Evolutionary conservation across 2,329 filamentous ascomycete species (phyloP), one percentile per base, ranked within the genome.

Genomic region (Cordyceps fumosorosea): DNA sequence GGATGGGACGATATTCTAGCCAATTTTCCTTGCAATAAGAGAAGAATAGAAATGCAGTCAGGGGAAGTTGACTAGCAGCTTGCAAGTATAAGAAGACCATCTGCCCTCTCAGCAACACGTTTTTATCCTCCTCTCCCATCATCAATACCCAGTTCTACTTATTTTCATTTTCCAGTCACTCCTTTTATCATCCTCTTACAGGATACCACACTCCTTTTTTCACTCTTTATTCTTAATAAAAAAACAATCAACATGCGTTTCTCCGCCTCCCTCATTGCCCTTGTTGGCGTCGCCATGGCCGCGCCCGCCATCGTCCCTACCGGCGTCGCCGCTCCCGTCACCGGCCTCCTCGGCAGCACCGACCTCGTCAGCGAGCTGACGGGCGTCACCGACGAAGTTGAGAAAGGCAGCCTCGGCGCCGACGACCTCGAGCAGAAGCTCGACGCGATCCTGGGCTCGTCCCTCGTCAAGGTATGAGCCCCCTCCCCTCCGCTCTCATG

Each of bases 401-500:
- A 66, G 56, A 54, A 63, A 2, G 34, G 34, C 24, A 63, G 64
- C 56, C 53, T 67, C 12, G 52, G 59, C 34, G 64, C 60, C 26
- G 56, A 60, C 24, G 61, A 63, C 42, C 62, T 69, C 34, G 66
- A 69, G 60, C n/a, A 60, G 44, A 37, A 65, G 60, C 66, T 70
- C 45, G 45, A 68, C 48, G 11, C 12, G n/a, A 20, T 65, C 51
- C 62, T 69, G 11, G 67, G 67, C 18, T 56, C 56, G 3, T 42
- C 60, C 32, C 52, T 67, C 44, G 42, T 59, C 34, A 67, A 65
- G 66, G 65, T 65, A 65, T 12, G 56, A 44, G 22, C 5, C 24
- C 29, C 16, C 16, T 32, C 1, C 12, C 16, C 12, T n/a, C 3
- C 14, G 16, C 11, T 5, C 11, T 18, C 14, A 42, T 10, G 2